phyloP scores from a whole-genome alignment of 495 filamentous ascomycete species.

The Trichoderma erinaceum region DNA sequence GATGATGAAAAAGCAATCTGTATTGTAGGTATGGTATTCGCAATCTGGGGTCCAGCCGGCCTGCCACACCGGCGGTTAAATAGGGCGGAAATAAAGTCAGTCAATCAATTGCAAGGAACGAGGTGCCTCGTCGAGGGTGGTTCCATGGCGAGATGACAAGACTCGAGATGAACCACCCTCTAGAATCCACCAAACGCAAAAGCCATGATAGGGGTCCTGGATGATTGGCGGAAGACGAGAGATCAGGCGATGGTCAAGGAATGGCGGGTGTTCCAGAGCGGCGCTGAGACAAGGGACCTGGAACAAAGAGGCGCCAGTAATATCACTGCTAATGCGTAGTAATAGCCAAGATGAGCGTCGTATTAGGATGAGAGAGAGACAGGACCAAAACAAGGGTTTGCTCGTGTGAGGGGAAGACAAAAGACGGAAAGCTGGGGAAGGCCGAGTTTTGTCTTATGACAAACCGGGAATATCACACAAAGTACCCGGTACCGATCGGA shows the following conservation, averaged over 20 bases:
- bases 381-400: slow-evolving; percentile 18
- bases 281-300: slow-evolving; percentile 19
- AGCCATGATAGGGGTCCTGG: slow-evolving; percentile 33
- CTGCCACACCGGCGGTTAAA: slow-evolving; percentile 2
- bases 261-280: slow-evolving; percentile 18
- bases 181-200: slow-evolving; percentile 40
- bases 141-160: slow-evolving; percentile 42
- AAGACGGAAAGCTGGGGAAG: slow-evolving; percentile 15
- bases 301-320: not conserved
- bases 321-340: not conserved
- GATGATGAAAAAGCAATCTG: not conserved
- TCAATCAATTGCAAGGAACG: slow-evolving; percentile 10
- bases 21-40: not conserved
- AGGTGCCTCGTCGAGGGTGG: slow-evolving; percentile 38
- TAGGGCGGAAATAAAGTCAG: not conserved
- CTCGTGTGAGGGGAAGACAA: slow-evolving; percentile 20
- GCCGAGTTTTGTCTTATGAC: not conserved
- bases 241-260: slow-evolving; percentile 17
- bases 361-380: not conserved
- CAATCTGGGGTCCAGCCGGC: not conserved
- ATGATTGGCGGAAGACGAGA: not conserved
- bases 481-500: not conserved
- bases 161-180: slow-evolving; percentile 40
- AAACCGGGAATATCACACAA: slow-evolving; percentile 1
- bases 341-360: slow-evolving; percentile 16